phyloP scores from a whole-genome alignment of 441 rosid genomes.

The Eutrema salsugineum region DNA sequence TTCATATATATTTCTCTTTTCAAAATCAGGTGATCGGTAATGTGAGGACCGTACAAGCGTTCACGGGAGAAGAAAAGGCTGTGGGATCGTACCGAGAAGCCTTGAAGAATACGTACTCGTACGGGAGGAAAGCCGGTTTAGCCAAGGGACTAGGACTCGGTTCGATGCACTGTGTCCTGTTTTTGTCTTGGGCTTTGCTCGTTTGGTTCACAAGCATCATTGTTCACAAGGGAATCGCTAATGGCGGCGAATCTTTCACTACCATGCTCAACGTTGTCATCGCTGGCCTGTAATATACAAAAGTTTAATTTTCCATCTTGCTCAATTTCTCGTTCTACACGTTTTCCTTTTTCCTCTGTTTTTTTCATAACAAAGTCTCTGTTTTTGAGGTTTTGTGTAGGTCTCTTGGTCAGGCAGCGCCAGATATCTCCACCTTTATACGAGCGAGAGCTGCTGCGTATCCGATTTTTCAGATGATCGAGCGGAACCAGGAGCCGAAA shows the following conservation, averaged over 20 bases:
- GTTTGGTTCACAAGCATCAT: conserved; percentile 86
- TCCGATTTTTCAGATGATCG: conserved; percentile 87
- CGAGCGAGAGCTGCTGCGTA: conserved; percentile 83
- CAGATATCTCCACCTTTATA: conserved; percentile 68
- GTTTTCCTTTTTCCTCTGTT: not conserved
- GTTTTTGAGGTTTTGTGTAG: conserved; percentile 29
- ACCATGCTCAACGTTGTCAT: conserved; percentile 97
- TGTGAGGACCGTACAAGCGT: conserved; percentile 96
- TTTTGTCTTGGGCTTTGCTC: conserved; percentile 88
- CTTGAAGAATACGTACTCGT: conserved; percentile 57
- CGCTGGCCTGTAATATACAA: conserved; percentile 73
- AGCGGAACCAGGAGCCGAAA: conserved; percentile 53
- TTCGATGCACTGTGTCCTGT: conserved; percentile 67
- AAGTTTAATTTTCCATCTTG: not conserved
- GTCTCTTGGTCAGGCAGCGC: conserved; percentile 89
- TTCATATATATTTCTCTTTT: not conserved
- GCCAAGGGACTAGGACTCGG: conserved; percentile 89
- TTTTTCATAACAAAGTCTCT: not conserved
- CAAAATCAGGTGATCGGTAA: conserved; percentile 73
- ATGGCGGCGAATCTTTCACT: conserved; percentile 92
- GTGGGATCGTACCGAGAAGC: conserved; percentile 68
- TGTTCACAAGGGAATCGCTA: conserved; percentile 88
- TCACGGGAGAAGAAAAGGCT: conserved; percentile 86
- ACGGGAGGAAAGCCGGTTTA: conserved; percentile 85
- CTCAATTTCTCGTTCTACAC: not conserved